Conservation (phyloP, 1,284 basidiomycete species). For the Cutaneotrichosporon dermatis region DNA sequence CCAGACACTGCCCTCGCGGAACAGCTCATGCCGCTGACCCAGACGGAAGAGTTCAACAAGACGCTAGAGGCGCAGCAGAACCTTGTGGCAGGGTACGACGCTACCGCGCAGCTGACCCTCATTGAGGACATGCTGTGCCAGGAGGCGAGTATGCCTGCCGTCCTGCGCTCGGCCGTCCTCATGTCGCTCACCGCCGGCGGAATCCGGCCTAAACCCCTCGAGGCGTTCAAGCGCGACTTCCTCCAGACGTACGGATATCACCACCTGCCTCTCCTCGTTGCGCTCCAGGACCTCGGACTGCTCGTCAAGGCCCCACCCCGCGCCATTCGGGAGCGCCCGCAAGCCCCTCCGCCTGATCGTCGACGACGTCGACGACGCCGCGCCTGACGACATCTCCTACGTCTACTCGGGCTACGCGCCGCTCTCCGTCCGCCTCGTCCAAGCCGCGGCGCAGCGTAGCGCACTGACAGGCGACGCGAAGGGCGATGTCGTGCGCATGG, state of each 20-base stretch:
- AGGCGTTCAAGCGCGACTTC: constrained; percentile 84
- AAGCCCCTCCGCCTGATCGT: constrained; percentile 87
- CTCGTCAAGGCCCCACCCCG: constrained; percentile 47
- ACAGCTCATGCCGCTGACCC: constrained; percentile 74
- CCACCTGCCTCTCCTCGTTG: constrained; percentile 76
- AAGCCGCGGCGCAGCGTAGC: constrained; percentile 85
- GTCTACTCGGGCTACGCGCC: constrained; percentile 97
- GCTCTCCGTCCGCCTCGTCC: constrained; percentile 82
- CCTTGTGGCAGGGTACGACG: constrained; percentile 82
- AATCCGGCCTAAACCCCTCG: constrained; percentile 79
- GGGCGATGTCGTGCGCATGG: constrained; percentile 50
- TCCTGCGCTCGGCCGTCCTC: constrained; percentile 78
- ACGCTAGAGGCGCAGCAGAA: constrained; percentile 96
- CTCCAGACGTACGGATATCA: constrained; percentile 94
- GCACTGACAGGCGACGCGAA: constrained; percentile 54
- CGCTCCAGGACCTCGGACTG: constrained; percentile 68
- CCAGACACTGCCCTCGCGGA: constrained; percentile 93
- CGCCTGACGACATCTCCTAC: constrained; percentile 87
- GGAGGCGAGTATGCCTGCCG: constrained; percentile 63
- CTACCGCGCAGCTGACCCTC: constrained; percentile 65
- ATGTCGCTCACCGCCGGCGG: constrained; percentile 78
- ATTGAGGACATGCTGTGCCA: constrained; percentile 85
- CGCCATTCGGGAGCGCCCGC: constrained; percentile 65
- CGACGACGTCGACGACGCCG: constrained; percentile 68
- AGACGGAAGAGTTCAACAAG: constrained; percentile 84